phyloP scores from a whole-genome alignment of 2,329 filamentous ascomycete genomes.

The Fusarium sp. region DNA sequence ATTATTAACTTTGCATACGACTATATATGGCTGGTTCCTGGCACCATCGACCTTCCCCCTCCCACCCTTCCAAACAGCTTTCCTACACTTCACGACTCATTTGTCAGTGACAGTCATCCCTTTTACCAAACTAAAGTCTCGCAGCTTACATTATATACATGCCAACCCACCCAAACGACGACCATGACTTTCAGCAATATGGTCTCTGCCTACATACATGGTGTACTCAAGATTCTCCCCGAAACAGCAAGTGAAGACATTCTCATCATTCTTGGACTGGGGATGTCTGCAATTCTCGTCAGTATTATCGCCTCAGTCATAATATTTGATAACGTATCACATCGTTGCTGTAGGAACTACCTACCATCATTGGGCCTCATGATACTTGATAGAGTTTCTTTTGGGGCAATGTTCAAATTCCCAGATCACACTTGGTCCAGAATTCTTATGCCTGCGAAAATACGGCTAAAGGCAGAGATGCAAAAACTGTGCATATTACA shows the following conservation, averaged over 20 bases:
- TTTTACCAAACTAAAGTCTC: background rate
- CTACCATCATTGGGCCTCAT: background rate
- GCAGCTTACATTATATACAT: background rate
- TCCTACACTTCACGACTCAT: background rate
- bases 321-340: background rate
- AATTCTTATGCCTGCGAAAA: background rate
- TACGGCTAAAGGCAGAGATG: background rate
- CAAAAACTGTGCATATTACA: background rate
- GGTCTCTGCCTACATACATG: background rate
- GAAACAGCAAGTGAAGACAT: background rate
- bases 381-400: background rate
- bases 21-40: background rate
- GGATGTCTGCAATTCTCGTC: background rate
- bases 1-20: rapidly evolving
- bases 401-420: background rate
- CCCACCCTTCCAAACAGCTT: background rate
- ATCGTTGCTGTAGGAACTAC: background rate
- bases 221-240: too few species aligned
- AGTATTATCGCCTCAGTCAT: background rate
- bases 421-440: background rate
- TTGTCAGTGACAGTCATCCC: rapidly evolving
- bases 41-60: background rate
- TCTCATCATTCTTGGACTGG: background rate
- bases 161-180: background rate
- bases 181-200: background rate